A percentile compares a stretch with the other conserved stretches of the same genome.
phyloP scores from a whole-genome alignment of 192 early-diverging fungal species.

The Coemansia sp. region DNA sequence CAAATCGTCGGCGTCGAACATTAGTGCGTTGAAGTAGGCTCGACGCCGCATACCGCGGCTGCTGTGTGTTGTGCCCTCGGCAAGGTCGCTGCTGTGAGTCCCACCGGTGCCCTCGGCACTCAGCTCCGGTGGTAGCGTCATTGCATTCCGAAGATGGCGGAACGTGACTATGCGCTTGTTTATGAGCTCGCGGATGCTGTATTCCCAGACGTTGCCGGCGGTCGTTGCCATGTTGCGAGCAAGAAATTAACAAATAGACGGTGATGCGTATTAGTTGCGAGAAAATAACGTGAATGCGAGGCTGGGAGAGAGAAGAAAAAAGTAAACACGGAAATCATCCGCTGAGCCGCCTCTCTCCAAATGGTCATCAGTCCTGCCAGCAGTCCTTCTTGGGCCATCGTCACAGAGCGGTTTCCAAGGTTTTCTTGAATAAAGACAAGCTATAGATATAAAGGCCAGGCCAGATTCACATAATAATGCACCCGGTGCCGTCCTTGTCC shows the following conservation, averaged over 20 bases:
- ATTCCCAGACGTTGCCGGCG: conserved; percentile 50
- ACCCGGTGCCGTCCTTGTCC: conserved; percentile 30
- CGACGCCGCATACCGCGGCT: conserved; percentile 17
- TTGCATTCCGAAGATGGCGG: conserved; percentile 46
- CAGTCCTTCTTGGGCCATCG: too few relatives aligned
- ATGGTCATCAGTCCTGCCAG: too few relatives aligned
- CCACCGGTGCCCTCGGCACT: neutral
- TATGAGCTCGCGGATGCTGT: conserved; percentile 48
- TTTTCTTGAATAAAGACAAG: too few relatives aligned
- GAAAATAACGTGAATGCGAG: too few relatives aligned
- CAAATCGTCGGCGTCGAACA: conserved; percentile 44
- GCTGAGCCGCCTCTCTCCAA: too few relatives aligned
- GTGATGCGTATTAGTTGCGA: too few relatives aligned
- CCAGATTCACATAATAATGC: conserved; percentile 48
- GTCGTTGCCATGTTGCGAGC: conserved; percentile 16
- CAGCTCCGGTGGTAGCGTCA: conserved; percentile 38
- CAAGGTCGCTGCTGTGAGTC: neutral
- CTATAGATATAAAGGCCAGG: neutral
- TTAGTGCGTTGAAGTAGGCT: conserved; percentile 47
- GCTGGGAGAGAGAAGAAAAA: too few relatives aligned
- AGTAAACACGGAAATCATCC: too few relatives aligned
- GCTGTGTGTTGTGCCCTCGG: neutral
- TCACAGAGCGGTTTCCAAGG: too few relatives aligned
- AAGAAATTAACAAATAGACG: too few relatives aligned
- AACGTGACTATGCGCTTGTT: conserved; percentile 53